Percentiles rank a stretch among this genome's conserved stretches.
Evolutionary conservation across 2,329 filamentous ascomycete genomes (phyloP).

Genomic region (Fusarium veterinarium): DNA sequence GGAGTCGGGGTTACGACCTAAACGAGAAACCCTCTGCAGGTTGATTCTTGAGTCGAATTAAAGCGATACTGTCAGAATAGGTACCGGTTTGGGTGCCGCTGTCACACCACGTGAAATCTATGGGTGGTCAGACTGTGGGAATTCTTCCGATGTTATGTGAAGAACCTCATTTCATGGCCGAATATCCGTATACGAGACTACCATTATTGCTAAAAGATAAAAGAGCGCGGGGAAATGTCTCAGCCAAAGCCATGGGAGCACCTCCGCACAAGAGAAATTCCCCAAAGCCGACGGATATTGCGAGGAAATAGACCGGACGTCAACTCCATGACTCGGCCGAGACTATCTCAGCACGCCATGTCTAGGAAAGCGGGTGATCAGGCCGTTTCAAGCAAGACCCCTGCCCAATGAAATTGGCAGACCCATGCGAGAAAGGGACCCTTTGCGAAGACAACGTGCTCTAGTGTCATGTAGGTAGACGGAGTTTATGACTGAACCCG

Average conservation of each 20-base stretch:
- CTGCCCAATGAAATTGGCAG: conserved; percentile 13
- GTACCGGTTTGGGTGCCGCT: neutral
- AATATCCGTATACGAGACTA: neutral
- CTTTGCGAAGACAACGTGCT: conserved; percentile 11
- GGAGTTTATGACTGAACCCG: conserved; percentile 15
- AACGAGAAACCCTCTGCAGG: neutral
- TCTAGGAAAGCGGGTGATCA: neutral
- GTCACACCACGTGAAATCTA: neutral
- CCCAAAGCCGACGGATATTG: conserved; percentile 20
- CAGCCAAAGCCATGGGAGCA: neutral
- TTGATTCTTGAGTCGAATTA: neutral
- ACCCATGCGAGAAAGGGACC: neutral
- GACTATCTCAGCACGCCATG: conserved; percentile 1
- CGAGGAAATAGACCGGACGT: conserved; percentile 21
- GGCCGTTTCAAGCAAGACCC: conserved; percentile 1
- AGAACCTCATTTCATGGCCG: neutral
- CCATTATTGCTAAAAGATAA: neutral
- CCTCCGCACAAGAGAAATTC: neutral
- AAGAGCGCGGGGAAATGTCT: neutral
- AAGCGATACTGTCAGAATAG: neutral
- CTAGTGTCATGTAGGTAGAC: conserved; percentile 2
- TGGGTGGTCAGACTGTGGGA: neutral
- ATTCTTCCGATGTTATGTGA: neutral
- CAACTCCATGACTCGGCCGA: conserved; percentile 27
- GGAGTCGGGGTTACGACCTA: neutral